These are phyloP conservation scores for Coemansia sp. DNA, from an alignment of 192 early-diverging fungal species.

Conservation along the genomic window DNA sequence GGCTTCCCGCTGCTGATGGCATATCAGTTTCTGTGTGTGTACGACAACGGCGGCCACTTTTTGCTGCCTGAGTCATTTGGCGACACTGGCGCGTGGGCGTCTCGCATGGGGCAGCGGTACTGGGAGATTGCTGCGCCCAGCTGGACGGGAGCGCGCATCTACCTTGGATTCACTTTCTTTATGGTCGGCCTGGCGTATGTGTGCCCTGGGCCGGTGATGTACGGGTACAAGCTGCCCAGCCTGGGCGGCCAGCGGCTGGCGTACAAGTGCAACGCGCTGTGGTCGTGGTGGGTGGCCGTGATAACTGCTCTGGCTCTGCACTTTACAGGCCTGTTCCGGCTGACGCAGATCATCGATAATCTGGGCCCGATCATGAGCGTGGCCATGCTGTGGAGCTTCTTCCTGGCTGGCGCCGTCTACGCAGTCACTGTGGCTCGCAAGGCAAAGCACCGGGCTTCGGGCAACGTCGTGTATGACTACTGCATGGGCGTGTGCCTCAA, in stretches of 20 bases:
- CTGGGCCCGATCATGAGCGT: conserved; percentile 59
- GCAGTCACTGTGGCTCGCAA: conserved; percentile 72
- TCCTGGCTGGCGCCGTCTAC: conserved; percentile 52
- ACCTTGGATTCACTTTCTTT: conserved; percentile 60
- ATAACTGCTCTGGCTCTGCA: conserved; percentile 59
- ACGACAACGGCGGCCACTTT: conserved; percentile 64
- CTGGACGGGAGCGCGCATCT: conserved; percentile 58
- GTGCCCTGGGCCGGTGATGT: conserved; percentile 67
- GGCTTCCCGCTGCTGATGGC: conserved; percentile 73
- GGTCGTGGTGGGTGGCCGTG: conserved; percentile 61
- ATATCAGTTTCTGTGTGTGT: conserved; percentile 71
- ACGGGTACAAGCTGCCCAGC: conserved; percentile 69
- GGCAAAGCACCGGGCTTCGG: conserved; percentile 67
- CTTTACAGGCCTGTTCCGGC: conserved; percentile 64
- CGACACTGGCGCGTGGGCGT: conserved; percentile 43
- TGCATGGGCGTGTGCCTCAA: conserved; percentile 96
- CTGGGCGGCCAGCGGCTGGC: conserved; percentile 70
- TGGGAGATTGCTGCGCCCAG: conserved; percentile 59
- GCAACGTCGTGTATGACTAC: conserved; percentile 88
- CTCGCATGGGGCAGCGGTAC: conserved; percentile 53
- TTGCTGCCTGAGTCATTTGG: conserved; percentile 51
- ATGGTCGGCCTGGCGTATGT: conserved; percentile 60
- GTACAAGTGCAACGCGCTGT: conserved; percentile 86
- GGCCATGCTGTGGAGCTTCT: conserved; percentile 75
- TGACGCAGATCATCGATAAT: conserved; percentile 65